phyloP scores from a whole-genome alignment of 2,329 filamentous ascomycete genomes.

The Aureobasidium sp. region DNA sequence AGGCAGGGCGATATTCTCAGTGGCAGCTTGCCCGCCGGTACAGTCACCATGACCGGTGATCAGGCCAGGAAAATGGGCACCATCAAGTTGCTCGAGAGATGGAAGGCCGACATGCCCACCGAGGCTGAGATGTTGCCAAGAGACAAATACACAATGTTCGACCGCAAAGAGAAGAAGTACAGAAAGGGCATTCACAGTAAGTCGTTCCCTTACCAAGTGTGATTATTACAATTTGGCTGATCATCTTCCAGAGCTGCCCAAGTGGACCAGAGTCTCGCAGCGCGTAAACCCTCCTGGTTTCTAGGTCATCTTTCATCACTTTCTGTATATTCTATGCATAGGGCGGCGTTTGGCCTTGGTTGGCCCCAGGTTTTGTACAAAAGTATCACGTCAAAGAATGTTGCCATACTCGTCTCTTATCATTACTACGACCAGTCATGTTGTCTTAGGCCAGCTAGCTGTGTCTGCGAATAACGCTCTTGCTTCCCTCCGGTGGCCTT shows the following conservation, averaged over 20 bases:
- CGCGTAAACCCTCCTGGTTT: conserved; percentile 91
- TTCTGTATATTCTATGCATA: conserved; percentile 15
- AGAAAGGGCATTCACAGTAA: conserved; percentile 95
- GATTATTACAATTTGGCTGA: conserved; percentile 23
- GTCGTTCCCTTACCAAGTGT: conserved; percentile 27
- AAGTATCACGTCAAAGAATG: conserved; percentile 8
- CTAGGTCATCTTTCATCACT: conserved; percentile 39
- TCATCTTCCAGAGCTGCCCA: conserved; percentile 32
- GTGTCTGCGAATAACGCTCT: conserved; percentile 26
- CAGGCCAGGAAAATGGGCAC: conserved; percentile 43
- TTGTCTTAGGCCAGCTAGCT: neutral
- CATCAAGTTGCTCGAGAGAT: conserved; percentile 71
- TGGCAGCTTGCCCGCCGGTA: conserved; percentile 13
- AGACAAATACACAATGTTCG: conserved; percentile 98
- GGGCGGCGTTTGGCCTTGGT: conserved; percentile 10
- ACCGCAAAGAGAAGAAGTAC: conserved; percentile 91
- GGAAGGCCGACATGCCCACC: conserved; percentile 93
- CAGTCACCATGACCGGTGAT: conserved; percentile 19
- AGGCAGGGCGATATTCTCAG: conserved; percentile 23
- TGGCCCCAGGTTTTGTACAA: conserved; percentile 4
- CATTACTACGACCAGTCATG: neutral
- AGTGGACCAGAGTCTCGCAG: conserved; percentile 95
- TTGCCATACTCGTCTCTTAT: conserved; percentile 1
- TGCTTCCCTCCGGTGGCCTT: conserved; percentile 28
- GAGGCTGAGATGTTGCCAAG: conserved; percentile 92